Conservation (phyloP, 345 rosid genomes). For the Brassica rapa region DNA sequence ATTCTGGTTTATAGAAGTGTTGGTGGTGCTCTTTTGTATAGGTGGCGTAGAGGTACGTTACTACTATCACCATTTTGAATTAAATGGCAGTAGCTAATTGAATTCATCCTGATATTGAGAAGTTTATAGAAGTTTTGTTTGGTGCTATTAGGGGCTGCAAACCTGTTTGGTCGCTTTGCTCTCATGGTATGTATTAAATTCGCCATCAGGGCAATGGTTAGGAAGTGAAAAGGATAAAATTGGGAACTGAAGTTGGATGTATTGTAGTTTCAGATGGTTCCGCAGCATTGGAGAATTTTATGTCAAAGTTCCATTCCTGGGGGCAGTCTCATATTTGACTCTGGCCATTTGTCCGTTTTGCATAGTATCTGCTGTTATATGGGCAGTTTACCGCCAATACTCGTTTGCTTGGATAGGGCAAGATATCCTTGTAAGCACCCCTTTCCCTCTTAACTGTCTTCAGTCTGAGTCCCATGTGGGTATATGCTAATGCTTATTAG, state of each 20-base stretch:
- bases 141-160: constrained; percentile 81
- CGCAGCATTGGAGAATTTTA: constrained; percentile 73
- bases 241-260: constrained; percentile 47
- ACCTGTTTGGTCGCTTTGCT: constrained; percentile 88
- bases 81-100: background rate
- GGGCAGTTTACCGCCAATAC: constrained; percentile 73
- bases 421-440: constrained; percentile 89
- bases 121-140: constrained; percentile 19
- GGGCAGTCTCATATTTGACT: constrained; percentile 85
- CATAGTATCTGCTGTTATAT: constrained; percentile 81
- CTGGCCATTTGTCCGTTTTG: constrained; percentile 90
- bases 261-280: constrained; percentile 90
- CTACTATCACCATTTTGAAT: constrained; percentile 18
- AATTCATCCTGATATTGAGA: constrained; percentile 27
- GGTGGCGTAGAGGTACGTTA: constrained; percentile 87
- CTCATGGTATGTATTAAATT: constrained; percentile 60
- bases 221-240: background rate
- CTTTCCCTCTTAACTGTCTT: constrained; percentile 3
- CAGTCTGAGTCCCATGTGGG: constrained; percentile 9
- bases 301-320: constrained; percentile 77
- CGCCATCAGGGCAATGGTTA: background rate
- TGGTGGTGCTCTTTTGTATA: constrained; percentile 92
- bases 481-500: background rate
- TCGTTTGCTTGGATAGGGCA: constrained; percentile 97
- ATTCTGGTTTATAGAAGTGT: constrained; percentile 82